A percentile compares a stretch with the other conserved stretches of the same genome.
phyloP scores from a whole-genome alignment of 345 rosid species.

The Salix brachista region DNA sequence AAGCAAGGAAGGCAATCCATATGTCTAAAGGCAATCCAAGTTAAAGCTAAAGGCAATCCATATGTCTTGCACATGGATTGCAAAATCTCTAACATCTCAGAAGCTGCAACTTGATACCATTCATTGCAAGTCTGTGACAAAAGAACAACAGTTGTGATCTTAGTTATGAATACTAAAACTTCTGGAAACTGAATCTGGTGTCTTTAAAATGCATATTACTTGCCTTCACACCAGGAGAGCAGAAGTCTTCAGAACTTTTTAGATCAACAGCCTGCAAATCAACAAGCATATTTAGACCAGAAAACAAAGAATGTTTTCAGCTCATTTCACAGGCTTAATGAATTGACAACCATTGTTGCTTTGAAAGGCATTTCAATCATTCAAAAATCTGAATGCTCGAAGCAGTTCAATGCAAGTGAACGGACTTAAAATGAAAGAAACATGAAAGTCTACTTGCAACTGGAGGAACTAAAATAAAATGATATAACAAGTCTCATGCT shows the following conservation, averaged over 20 bases:
- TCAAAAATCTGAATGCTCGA: not conserved
- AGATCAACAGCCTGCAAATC: constrained; percentile 69
- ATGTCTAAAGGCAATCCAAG: too few species aligned
- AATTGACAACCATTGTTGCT: not conserved
- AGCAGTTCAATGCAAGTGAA: not conserved
- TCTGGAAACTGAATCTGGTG: not conserved
- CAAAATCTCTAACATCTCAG: constrained; percentile 45
- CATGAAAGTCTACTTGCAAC: not conserved
- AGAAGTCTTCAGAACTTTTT: constrained; percentile 51
- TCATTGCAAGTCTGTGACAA: constrained; percentile 40
- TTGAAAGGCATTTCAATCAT: not conserved
- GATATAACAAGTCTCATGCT: not conserved
- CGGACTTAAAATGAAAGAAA: not conserved
- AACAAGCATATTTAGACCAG: constrained; percentile 12
- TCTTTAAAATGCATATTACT: constrained; percentile 11
- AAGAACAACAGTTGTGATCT: constrained; percentile 24
- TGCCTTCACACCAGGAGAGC: constrained; percentile 47
- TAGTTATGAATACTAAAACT: constrained; percentile 14
- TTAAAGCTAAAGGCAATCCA: constrained; percentile 65
- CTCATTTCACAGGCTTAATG: not conserved
- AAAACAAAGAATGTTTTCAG: not conserved
- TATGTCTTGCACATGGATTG: constrained; percentile 46
- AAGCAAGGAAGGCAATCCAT: too few species aligned
- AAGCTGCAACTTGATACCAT: constrained; percentile 41
- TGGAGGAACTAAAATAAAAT: too few species aligned